Base-by-base conservation (phyloP, 768 basidiomycete species). In the Boletus patriciae region DNA sequence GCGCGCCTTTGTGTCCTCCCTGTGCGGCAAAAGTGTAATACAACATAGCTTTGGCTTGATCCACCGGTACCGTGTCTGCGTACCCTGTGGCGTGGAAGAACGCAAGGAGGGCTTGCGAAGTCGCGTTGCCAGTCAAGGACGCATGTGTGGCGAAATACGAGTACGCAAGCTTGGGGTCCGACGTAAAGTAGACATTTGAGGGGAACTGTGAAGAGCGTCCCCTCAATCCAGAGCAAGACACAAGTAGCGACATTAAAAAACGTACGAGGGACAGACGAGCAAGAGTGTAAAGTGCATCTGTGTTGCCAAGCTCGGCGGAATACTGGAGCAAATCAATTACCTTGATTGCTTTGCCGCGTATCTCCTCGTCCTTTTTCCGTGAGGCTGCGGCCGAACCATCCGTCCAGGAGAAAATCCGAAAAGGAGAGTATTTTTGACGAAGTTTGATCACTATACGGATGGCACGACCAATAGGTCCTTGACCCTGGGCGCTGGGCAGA, bases 21-120 rank as follows among this genome's bases (percentile, higher is more conserved):
- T 94, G 86, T 1, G 93, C 94, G 4, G 95, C 87, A 65, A 98
- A 98, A 0, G 95, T 97, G 70, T 94, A 94, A 65, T 96, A 90
- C 0, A 98, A 78, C 59, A 96, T 86, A 0, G 95, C 94, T 72
- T 86, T 86, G 15, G 87, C 86, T 69, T 91, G 88, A 57, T 90
- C 82, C 0, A 85, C 77, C 1, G 82, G 78, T 12, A 83, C 81
- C 7, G 86, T 72, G 44, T 77, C 77, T 49, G 80, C 81, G 65
- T 91, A 96, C 4, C 94, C 95, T 0, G 93, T 89, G 10, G 93
- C 82, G 65, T 97, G 75, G 69, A 98, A 91, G 79, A 98, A 97
- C 0, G 85, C 94, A 13, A 96, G 73, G 58, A 87, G 76, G 10
- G 90, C 82, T 73, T 98, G 95, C 0, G 95, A 91, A 4, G 92